Evolutionary conservation across 1,139 yeast species (phyloP).

Genomic region (Protomyces inouyei): DNA sequence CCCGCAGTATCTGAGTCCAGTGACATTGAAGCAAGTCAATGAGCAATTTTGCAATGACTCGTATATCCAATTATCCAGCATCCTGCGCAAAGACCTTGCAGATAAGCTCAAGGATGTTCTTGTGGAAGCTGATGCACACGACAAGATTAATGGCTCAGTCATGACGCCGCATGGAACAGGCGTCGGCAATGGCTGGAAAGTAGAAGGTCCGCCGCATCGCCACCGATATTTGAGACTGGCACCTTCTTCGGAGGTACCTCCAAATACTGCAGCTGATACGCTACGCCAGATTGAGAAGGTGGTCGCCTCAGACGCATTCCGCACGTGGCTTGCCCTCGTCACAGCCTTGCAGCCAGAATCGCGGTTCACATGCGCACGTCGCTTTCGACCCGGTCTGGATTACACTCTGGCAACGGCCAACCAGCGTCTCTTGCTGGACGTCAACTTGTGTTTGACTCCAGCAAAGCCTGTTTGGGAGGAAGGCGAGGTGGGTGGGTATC

Average conservation of each 20-base stretch:
- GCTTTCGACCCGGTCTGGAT: slow-evolving; percentile 94
- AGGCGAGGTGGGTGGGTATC: slow-evolving; percentile 93
- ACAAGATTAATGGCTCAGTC: slow-evolving; percentile 16
- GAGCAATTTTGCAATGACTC: slow-evolving; percentile 42
- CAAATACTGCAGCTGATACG: neutral
- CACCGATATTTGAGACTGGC: slow-evolving; percentile 57
- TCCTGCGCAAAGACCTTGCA: slow-evolving; percentile 1
- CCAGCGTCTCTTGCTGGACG: slow-evolving; percentile 37
- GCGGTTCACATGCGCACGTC: slow-evolving; percentile 66
- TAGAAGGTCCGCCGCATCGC: slow-evolving; percentile 91
- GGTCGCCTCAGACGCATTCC: slow-evolving; percentile 51
- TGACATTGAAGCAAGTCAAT: slow-evolving; percentile 50
- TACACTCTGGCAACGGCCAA: slow-evolving; percentile 84
- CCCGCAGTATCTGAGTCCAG: slow-evolving; percentile 52
- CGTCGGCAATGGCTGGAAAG: slow-evolving; percentile 70
- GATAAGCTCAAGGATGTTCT: neutral
- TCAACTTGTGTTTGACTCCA: slow-evolving; percentile 41
- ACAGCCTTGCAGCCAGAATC: slow-evolving; percentile 63
- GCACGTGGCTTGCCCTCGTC: slow-evolving; percentile 61
- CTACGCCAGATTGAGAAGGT: neutral
- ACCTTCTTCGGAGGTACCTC: slow-evolving; percentile 42
- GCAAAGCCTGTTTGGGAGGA: slow-evolving; percentile 32
- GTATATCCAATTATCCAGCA: slow-evolving; percentile 8
- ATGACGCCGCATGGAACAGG: slow-evolving; percentile 53
- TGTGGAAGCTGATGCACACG: slow-evolving; percentile 38